Percentiles rank a stretch among this genome's conserved stretches.
phyloP scores from a whole-genome alignment of 768 basidiomycete genomes.

The Calocybe indica region DNA sequence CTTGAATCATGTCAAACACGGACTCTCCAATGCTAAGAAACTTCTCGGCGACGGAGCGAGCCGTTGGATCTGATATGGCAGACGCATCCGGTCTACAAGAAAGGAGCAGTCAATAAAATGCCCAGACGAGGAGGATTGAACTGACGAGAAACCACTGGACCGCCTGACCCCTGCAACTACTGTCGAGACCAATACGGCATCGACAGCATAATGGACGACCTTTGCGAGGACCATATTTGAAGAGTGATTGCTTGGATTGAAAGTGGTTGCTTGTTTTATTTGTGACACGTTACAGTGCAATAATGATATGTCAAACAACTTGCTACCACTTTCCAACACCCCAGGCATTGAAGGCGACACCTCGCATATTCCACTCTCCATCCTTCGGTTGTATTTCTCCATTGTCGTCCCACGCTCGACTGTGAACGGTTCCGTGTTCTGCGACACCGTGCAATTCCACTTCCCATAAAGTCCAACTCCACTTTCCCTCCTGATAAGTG shows the following conservation, averaged over 20 bases:
- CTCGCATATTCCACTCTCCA: slow-evolving; percentile 60
- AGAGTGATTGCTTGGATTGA: background rate
- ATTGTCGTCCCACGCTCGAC: slow-evolving; percentile 46
- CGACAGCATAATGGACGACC: slow-evolving; percentile 77
- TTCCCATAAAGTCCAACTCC: slow-evolving; percentile 78
- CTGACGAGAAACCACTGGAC: slow-evolving; percentile 87
- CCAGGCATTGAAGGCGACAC: slow-evolving; percentile 55
- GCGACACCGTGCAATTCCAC: slow-evolving; percentile 30
- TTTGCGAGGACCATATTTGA: slow-evolving; percentile 57
- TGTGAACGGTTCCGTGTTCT: slow-evolving; percentile 31
- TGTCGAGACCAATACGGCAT: slow-evolving; percentile 82
- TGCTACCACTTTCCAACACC: slow-evolving; percentile 32
- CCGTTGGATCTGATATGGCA: slow-evolving; percentile 69
- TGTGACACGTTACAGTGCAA: no score
- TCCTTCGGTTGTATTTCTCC: slow-evolving; percentile 45
- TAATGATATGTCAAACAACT: no score
- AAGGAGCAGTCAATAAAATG: background rate
- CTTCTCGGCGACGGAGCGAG: slow-evolving; percentile 70
- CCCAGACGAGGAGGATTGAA: slow-evolving; percentile 14
- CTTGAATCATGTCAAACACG: slow-evolving; percentile 81
- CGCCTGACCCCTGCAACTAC: slow-evolving; percentile 87
- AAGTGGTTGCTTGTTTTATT: no score
- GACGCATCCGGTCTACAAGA: slow-evolving; percentile 55
- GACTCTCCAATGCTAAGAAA: slow-evolving; percentile 87
- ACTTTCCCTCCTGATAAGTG: slow-evolving; percentile 54